Evolutionary conservation across 306 rosid species (phyloP).

Genomic region (Cucurbita ficifolia): DNA sequence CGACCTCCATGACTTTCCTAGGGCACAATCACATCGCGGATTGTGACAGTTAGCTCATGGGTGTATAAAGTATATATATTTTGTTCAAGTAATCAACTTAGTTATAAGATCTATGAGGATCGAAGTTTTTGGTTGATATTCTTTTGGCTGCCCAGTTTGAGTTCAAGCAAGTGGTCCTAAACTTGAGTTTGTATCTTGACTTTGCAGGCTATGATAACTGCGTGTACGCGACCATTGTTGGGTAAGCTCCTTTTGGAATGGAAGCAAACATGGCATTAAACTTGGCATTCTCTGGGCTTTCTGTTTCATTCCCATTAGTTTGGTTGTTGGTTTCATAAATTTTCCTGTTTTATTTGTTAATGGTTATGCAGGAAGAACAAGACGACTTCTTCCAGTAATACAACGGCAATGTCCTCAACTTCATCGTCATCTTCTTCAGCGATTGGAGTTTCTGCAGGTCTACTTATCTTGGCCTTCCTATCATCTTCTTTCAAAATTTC

Average conservation of each 20-base stretch:
- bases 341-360: neutral
- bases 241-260: constrained; percentile 36
- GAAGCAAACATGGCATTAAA: neutral
- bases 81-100: neutral
- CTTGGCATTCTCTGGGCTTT: no score
- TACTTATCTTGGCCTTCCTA: constrained; percentile 19
- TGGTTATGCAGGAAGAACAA: constrained; percentile 44
- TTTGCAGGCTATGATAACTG: constrained; percentile 76
- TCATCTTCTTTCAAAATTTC: constrained; percentile 16
- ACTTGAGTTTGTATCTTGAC: neutral
- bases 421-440: constrained; percentile 33
- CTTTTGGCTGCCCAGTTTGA: neutral
- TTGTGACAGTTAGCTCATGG: no score
- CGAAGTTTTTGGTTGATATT: neutral
- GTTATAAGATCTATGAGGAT: neutral
- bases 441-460: constrained; percentile 16
- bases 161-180: neutral
- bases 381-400: constrained; percentile 33
- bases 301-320: no score
- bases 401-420: constrained; percentile 64
- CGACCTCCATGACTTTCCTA: no score
- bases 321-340: neutral
- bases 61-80: no score
- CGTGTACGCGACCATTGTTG: constrained; percentile 55
- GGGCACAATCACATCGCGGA: no score